Conservation (phyloP, 1,284 basidiomycete species). For the Naganishia sp. region DNA sequence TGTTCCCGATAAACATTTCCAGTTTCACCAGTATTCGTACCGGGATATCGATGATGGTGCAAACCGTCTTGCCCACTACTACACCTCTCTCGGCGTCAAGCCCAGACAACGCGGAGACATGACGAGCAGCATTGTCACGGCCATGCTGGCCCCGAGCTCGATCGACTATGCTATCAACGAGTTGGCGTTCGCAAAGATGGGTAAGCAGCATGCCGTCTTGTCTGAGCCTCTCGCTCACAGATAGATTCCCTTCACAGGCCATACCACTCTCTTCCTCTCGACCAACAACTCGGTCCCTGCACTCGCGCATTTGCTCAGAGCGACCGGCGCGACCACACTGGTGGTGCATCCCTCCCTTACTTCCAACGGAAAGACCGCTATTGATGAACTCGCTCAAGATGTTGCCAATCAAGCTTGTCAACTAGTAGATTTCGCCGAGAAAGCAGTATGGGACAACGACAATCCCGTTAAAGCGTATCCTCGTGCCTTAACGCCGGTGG, state of each 20-base stretch:
- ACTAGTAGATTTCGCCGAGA: constrained; percentile 16
- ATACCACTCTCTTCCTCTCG: constrained; percentile 58
- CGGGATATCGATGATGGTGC: constrained; percentile 24
- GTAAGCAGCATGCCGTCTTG: constrained; percentile 16
- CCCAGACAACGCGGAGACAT: constrained; percentile 9
- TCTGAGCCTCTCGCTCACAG: constrained; percentile 41
- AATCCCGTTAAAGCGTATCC: constrained; percentile 50
- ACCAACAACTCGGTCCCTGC: constrained; percentile 63
- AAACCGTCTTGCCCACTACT: constrained; percentile 28
- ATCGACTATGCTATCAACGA: constrained; percentile 30
- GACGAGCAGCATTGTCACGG: constrained; percentile 15
- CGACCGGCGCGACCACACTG: constrained; percentile 58
- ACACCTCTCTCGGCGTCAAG: constrained; percentile 20
- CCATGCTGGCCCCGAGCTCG: constrained; percentile 25
- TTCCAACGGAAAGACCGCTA: constrained; percentile 50
- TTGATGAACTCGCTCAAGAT: constrained; percentile 47
- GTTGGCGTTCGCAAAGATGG: constrained; percentile 28
- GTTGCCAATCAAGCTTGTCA: constrained; percentile 30
- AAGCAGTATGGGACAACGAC: constrained; percentile 38
- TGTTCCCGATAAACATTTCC: constrained; percentile 31
- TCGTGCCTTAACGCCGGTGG: constrained; percentile 55
- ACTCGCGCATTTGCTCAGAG: constrained; percentile 60
- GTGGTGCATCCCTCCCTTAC: constrained; percentile 57
- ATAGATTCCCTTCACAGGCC: constrained; percentile 57
- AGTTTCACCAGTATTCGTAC: constrained; percentile 27